Evolutionary conservation across 2,329 filamentous ascomycete species (phyloP), one percentile per base, ranked within the genome.

Genomic region (Rugonectria rugulosa): DNA sequence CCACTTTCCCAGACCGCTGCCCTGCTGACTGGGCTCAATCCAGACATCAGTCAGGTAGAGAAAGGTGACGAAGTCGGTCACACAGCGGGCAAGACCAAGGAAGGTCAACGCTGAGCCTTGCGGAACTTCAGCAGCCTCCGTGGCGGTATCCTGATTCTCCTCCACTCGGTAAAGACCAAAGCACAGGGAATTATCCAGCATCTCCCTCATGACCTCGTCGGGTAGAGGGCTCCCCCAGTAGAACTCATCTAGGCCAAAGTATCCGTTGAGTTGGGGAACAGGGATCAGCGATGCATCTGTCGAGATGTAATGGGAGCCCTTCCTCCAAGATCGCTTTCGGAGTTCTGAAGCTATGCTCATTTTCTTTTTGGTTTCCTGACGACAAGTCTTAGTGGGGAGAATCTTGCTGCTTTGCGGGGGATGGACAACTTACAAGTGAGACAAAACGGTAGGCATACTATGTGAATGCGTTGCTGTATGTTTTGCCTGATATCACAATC

Each of bases 41-140:
- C 85, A 90, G 0, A 89, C 82, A 60, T 90, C 88, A 1, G 86
- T 86, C 11, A 75, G 47, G 23, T 88, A 90, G 3, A 80, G 81
- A 61, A 89, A 85, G 0, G 87, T 88, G 9, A 82, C 77, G 55
- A 79, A 79, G 67, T 91, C 88, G 0, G 88, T 91, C 42, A 90
- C 73, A 6, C 87, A 70, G 14, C 88, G 66, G 3, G 69, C 65
- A 23, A 75, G 61, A 4, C 73, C 73, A 3, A 75, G 56, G 11
- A 74, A 51, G 11, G 58, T 44, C 24, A 52, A 34, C 4, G 45
- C 36, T 17, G 49, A 29, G 11, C 7, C 41, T 12, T 24, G 17
- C 15, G 21, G 53, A 17, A n/a, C 9, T 15, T 42, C 20, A 8
- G 11, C 21, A 5, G 23, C 4, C 32, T 24, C 32, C 14, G 4